Base-by-base conservation (phyloP, 2,329 filamentous ascomycete genomes). In the Zasmidium citrigriseum region DNA sequence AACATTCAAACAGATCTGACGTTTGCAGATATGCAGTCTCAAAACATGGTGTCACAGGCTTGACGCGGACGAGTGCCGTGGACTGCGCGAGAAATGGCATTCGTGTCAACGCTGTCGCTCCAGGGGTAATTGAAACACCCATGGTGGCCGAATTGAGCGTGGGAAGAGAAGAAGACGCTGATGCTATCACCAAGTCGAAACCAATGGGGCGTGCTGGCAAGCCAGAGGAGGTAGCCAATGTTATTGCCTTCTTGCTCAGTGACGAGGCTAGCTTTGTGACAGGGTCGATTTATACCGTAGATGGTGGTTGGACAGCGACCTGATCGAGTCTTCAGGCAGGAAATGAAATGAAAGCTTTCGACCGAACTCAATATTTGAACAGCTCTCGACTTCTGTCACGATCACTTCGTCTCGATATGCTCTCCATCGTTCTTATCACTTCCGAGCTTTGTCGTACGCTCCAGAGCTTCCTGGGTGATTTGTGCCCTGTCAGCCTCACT, bases 221-320 rank as follows among this genome's bases (percentile, higher is more conserved):
- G 20, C 29, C 70, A 46, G 68, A 68, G 41, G 75, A 77, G 54
- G 69, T 75, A 0, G 79, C 78, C 7, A 73, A 76, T 16, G 69
- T 80, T 1, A 75, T 81, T 27, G 72, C 78, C 18, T 82, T 79
- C 45, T 61, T 82, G 57, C 67, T 82, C 16, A 78, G 77, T 45
- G 75, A 78, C 58, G 75, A 77, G 9, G 68, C 75, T 1, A 76
- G 74, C 1, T 81, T 76, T 63, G 77, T 80, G 1, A 82, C 79
- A 1, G 79, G 79, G 0, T 70, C 74, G 4, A 73, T 77, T 2
- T 72, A 78, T 49, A 75, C 69, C 51, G 76, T 81, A 20, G 80
- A 82, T 67, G 80, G 80, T 3, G 79, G 65, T 11, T 61, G 23
- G 47, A 50, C 47, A 20, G 47, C 24, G 27, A 29, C 27, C 27